phyloP scores from a whole-genome alignment of 2,329 filamentous ascomycete genomes.

The Acrocalymma vagum region DNA sequence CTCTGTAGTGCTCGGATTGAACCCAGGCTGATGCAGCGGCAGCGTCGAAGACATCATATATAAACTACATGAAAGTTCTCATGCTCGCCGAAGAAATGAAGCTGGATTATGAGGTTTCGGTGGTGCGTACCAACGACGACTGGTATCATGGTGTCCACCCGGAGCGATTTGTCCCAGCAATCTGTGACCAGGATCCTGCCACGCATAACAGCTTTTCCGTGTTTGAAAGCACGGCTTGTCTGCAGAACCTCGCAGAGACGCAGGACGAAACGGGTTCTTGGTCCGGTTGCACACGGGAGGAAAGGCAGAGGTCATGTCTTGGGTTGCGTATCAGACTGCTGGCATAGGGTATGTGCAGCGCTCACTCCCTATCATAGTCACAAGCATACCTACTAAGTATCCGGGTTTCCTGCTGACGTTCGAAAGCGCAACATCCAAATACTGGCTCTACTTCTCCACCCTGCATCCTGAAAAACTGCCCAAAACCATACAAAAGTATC shows the following conservation, averaged over 20 bases:
- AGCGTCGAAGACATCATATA: slow-evolving; percentile 24
- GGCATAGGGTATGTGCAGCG: slow-evolving; percentile 44
- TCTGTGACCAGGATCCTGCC: slow-evolving; percentile 40
- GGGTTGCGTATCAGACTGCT: slow-evolving; percentile 49
- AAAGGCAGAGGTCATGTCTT: slow-evolving; percentile 41
- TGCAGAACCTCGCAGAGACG: slow-evolving; percentile 46
- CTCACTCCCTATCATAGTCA: slow-evolving; percentile 13
- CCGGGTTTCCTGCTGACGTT: too few species aligned
- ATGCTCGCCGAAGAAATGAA: slow-evolving; percentile 47
- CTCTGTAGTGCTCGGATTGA: too few species aligned
- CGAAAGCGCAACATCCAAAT: slow-evolving; percentile 38
- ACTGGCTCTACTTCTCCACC: slow-evolving; percentile 45
- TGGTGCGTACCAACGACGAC: slow-evolving; percentile 44
- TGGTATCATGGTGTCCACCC: slow-evolving; percentile 48
- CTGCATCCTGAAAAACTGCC: slow-evolving; percentile 27
- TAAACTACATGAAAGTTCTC: slow-evolving; percentile 52
- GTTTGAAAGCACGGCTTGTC: slow-evolving; percentile 50
- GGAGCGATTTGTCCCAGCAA: slow-evolving; percentile 45
- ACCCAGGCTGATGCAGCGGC: not conserved
- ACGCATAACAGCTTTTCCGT: slow-evolving; percentile 39
- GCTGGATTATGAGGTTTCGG: slow-evolving; percentile 39
- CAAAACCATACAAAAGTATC: slow-evolving; percentile 28
- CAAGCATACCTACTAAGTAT: not conserved
- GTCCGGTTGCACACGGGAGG: slow-evolving; percentile 35
- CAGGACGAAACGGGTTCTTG: slow-evolving; percentile 45